Base-by-base conservation (phyloP, 768 basidiomycete species). In the Suillus sp. region DNA sequence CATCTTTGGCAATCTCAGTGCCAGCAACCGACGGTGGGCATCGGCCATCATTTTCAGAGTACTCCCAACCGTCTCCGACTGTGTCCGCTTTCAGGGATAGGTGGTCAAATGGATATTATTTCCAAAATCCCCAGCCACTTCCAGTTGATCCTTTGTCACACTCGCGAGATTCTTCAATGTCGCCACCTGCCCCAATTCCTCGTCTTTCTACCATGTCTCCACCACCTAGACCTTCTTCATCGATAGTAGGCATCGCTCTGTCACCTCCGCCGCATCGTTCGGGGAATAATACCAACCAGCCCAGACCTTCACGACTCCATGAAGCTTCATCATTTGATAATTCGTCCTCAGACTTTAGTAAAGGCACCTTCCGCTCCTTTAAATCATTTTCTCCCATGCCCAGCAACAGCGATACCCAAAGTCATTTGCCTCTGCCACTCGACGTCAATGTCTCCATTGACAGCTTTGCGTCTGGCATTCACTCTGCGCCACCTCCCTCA, bases 11-110 rank as follows among this genome's bases (percentile, higher is more conserved):
- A 22, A 66, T 85, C 53, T 87, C 87, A 27, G 72, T 83, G 3
- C 70, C 73, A 71, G 66, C 81, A 74, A 65, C 67, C 20, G 71
- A 72, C 14, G 68, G 70, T 20, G 37, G 37, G 2, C 81, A 78
- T 66, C 80, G 87, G 45, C 83, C 78, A 4, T 89, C 90, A 22
- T 66, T 87, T 34, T 90, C 89, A 14, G 84, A 86, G 60, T 88
- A 89, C 71, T 87, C 89, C 11, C 85, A 86, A 66, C 80, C 84
- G 5, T 92, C 91, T 11, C 91, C 91, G 1, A 90, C 90, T 4
- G 86, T 82, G 7, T 92, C 91, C n/a, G 89, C 88, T n/a, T 93
- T 93, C 76, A 84, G 85, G 32, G 89, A 91, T 67, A 84, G 74
- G 59, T 72, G 67, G 68, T 77, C 75, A 1, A 71, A 75, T 8